Evolutionary conservation across 1,284 basidiomycete genomes (phyloP).

Genomic region (Sanghuangporus weigelae): DNA sequence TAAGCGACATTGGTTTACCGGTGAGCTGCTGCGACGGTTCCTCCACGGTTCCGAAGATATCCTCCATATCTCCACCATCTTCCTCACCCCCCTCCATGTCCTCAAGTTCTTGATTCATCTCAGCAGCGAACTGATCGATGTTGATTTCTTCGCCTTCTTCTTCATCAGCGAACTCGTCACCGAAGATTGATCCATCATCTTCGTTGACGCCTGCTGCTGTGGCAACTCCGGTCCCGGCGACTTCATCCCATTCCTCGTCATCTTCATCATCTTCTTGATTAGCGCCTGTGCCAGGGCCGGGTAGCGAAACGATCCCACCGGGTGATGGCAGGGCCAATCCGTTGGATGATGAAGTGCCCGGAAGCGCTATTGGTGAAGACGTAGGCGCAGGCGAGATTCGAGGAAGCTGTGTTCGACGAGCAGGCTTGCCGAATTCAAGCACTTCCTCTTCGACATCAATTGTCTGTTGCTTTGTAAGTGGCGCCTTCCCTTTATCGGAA

Average conservation of each 20-base stretch:
- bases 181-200: conserved; percentile 20
- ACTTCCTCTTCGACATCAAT: conserved; percentile 39
- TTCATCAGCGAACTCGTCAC: conserved; percentile 25
- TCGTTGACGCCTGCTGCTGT: conserved; percentile 20
- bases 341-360: conserved; percentile 29
- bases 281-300: conserved; percentile 9
- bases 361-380: conserved; percentile 34
- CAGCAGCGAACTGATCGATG: conserved; percentile 34
- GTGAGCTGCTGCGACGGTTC: conserved; percentile 21
- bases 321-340: conserved; percentile 24
- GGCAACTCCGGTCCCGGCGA: conserved; percentile 25
- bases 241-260: conserved; percentile 39
- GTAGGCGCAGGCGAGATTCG: conserved; percentile 39
- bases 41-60: conserved; percentile 25
- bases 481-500: conserved; percentile 22
- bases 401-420: conserved; percentile 35
- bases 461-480: conserved; percentile 18
- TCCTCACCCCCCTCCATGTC: conserved; percentile 22
- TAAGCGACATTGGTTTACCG: conserved; percentile 45
- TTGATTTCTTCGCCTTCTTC: conserved; percentile 26
- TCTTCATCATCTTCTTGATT: conserved; percentile 27
- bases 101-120: conserved; percentile 39
- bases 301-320: conserved; percentile 20
- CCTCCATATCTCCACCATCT: conserved; percentile 26
- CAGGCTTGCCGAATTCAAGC: conserved; percentile 32